These are phyloP conservation scores for Acarospora socialis DNA, from an alignment of 2,329 filamentous ascomycete genomes.

Conservation along the genomic window DNA sequence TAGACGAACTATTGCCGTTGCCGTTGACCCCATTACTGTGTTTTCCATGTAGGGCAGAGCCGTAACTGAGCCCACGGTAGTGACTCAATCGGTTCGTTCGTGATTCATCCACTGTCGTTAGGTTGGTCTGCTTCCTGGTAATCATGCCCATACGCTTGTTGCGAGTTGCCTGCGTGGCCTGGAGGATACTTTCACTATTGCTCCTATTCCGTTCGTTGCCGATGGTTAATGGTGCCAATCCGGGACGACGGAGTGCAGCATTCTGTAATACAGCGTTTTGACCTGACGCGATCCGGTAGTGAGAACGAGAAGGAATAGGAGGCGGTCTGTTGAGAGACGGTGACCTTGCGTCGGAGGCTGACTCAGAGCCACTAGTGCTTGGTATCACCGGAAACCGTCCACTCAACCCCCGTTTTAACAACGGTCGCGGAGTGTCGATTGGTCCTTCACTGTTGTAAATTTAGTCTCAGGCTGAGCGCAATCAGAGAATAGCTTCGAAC, in stretches of 20 bases:
- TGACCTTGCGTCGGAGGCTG: slow-evolving; percentile 49
- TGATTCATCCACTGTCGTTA: slow-evolving; percentile 39
- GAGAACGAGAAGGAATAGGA: slow-evolving; percentile 65
- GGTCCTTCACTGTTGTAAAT: slow-evolving; percentile 49
- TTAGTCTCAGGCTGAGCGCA: slow-evolving; percentile 6
- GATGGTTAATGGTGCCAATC: slow-evolving; percentile 56
- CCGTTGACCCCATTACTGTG: slow-evolving; percentile 17
- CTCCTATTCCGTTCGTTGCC: slow-evolving; percentile 47
- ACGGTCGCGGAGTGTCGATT: slow-evolving; percentile 62
- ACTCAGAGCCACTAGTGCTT: slow-evolving; percentile 49
- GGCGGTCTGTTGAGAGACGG: slow-evolving; percentile 54
- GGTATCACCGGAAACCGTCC: slow-evolving; percentile 45
- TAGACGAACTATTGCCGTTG: slow-evolving; percentile 27
- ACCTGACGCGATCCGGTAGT: slow-evolving; percentile 48
- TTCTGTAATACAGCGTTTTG: slow-evolving; percentile 24
- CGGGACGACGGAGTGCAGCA: slow-evolving; percentile 48
- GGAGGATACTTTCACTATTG: slow-evolving; percentile 46
- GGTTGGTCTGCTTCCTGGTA: slow-evolving; percentile 40
- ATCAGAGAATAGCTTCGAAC: slow-evolving; percentile 15
- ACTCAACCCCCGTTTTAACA: slow-evolving; percentile 38
- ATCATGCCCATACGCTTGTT: slow-evolving; percentile 42
- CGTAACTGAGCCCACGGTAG: slow-evolving; percentile 43
- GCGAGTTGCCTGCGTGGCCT: slow-evolving; percentile 22
- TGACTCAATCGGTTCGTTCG: slow-evolving; percentile 38
- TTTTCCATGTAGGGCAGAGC: slow-evolving; percentile 29